Conservation (phyloP, 495 filamentous ascomycete genomes). For the Aspergillus indologenus region DNA sequence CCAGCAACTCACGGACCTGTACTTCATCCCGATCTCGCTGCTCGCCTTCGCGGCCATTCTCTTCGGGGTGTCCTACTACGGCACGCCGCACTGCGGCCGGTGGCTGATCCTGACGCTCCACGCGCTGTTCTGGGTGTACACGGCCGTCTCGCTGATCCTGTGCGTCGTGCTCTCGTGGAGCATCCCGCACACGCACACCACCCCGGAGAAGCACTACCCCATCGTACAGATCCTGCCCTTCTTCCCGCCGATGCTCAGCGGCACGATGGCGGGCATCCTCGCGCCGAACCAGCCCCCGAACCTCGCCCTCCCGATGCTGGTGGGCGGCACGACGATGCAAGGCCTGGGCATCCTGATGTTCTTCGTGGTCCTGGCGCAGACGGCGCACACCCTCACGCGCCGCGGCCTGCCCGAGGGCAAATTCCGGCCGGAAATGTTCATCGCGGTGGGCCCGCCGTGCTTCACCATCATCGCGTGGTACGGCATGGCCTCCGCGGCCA, state of each 20-base stretch:
- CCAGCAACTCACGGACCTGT: conserved; percentile 51
- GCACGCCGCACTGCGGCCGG: conserved; percentile 11
- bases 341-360: conserved; percentile 30
- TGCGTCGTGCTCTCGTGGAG: conserved; percentile 16
- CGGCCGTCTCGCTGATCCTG: conserved; percentile 17
- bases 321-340: conserved; percentile 29
- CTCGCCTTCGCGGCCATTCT: conserved; percentile 23
- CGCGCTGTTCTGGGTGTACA: conserved; percentile 36
- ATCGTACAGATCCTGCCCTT: conserved; percentile 18
- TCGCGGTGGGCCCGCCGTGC: conserved; percentile 57
- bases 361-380: conserved; percentile 32
- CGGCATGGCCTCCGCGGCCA: conserved; percentile 43
- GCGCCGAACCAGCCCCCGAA: conserved; percentile 18
- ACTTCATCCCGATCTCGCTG: conserved; percentile 37
- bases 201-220: conserved; percentile 9
- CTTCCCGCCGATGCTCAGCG: conserved; percentile 29
- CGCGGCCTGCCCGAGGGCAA: conserved; percentile 44
- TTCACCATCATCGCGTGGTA: conserved; percentile 61
- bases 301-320: conserved; percentile 26
- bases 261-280: conserved; percentile 28
- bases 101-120: conserved; percentile 19
- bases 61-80: conserved; percentile 18
- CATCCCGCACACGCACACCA: conserved; percentile 12
- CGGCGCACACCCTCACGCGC: conserved; percentile 46
- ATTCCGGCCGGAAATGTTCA: conserved; percentile 56